Base-by-base conservation (phyloP, 108 stramenopile species). In the Chaetoceros muelleri region DNA sequence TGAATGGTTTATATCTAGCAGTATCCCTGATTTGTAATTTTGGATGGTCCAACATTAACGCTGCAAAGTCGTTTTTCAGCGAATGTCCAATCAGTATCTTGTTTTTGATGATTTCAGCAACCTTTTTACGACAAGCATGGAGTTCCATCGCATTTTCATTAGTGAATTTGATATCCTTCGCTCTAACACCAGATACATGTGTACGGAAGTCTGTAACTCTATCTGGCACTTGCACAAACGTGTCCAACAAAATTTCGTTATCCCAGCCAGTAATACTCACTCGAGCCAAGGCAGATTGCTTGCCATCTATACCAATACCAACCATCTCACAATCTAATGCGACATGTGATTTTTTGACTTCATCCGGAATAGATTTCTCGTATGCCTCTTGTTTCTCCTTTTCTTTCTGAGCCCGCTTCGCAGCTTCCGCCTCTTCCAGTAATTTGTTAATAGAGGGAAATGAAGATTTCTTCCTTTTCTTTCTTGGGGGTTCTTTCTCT, bases 51-150 rank as follows among this genome's bases (percentile, higher is more conserved):
- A 95, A 72, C 84, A 95, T 72, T 44, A 98, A 78, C 17, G 76
- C 96, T 47, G 85, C 70, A 28, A 99, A 72, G 75, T 99, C 98
- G 62, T 97, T 99, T 45, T 71, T 77, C 53, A 99, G 74, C 13
- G 93, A 92, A 70, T 99, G 98, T 24, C 98, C 98, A 24, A 98
- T 94, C 18, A 99, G 50, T 34, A 97, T 76, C 56, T 96, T 97
- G 47, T 60, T 87, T 61, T 75, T 62, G 20, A 96, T 50, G 16
- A 95, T 30, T 19, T 73, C 56, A 1, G 85, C 87, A 22, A 97
- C 93, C 26, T 67, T 65, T 8, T 70, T 10, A 13, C 93, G 89
- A 59, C 85, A 90, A 27, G 84, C 58, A 3, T 73, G 60, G 16
- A 93, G 81, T 10, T 77, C 68, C 73, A 97, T 76, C 26, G 93